Conservation (phyloP, 805 yeast genomes). For the Groenewaldozyma tartarivorans region DNA sequence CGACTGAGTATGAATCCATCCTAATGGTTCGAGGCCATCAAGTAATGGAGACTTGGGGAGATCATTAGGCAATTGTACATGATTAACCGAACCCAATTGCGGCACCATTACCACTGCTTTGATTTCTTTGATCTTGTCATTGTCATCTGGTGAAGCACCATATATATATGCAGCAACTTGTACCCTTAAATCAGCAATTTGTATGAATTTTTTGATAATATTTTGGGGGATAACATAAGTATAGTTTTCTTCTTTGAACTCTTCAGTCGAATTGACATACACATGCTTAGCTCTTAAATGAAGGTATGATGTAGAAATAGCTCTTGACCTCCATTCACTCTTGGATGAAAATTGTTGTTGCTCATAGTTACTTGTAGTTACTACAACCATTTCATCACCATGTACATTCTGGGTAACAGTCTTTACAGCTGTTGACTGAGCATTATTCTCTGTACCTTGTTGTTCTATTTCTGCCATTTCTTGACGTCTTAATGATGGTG, state of each 20-base stretch:
- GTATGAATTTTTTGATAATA: constrained; percentile 64
- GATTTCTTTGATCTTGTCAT: constrained; percentile 67
- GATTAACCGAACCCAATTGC: constrained; percentile 66
- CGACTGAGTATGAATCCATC: constrained; percentile 90
- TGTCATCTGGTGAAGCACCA: constrained; percentile 71
- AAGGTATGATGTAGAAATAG: constrained; percentile 66
- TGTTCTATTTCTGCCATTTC: constrained; percentile 62
- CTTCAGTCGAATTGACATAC: constrained; percentile 60
- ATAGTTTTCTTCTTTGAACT: constrained; percentile 41
- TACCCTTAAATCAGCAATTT: constrained; percentile 67
- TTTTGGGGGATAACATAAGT: constrained; percentile 82
- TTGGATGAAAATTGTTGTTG: constrained; percentile 73
- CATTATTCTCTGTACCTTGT: constrained; percentile 30
- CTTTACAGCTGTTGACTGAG: constrained; percentile 56
- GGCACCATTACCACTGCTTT: constrained; percentile 71
- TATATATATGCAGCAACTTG: constrained; percentile 76
- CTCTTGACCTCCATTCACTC: constrained; percentile 85
- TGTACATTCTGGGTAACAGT: constrained; percentile 82
- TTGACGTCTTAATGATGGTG: constrained; percentile 82
- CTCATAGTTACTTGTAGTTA: constrained; percentile 83
- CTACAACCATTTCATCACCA: constrained; percentile 93
- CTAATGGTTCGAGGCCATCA: constrained; percentile 65
- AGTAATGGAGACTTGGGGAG: constrained; percentile 30
- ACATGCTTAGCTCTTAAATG: constrained; percentile 67
- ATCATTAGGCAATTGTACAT: constrained; percentile 49